These are phyloP conservation scores for Anthracocystis panici-leucophaei DNA, from an alignment of 1,284 basidiomycete genomes.

Conservation along the genomic window DNA sequence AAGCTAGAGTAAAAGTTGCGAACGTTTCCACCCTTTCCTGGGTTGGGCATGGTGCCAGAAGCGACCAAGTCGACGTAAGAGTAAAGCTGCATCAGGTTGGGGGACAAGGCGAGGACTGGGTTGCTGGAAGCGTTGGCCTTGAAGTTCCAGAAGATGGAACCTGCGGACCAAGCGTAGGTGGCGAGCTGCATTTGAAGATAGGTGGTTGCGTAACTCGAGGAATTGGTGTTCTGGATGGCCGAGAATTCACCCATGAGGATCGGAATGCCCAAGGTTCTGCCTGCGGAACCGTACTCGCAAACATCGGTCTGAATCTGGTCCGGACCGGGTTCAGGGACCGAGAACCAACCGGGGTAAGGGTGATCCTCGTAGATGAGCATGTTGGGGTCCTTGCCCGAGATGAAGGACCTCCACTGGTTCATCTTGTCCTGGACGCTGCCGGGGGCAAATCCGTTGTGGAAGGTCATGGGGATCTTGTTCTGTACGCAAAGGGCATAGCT, in stretches of 20 bases:
- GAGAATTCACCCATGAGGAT: slow-evolving; percentile 63
- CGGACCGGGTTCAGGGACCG: slow-evolving; percentile 30
- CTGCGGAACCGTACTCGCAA: slow-evolving; percentile 51
- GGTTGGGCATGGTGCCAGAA: slow-evolving; percentile 40
- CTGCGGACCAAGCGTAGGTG: slow-evolving; percentile 66
- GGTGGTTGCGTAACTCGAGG: slow-evolving; percentile 21
- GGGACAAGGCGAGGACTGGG: slow-evolving; percentile 32
- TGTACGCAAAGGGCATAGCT: slow-evolving; percentile 41
- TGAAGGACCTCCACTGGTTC: slow-evolving; percentile 55
- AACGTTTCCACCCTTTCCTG: slow-evolving; percentile 38
- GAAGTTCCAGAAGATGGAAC: slow-evolving; percentile 66
- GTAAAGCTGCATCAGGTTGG: slow-evolving; percentile 48
- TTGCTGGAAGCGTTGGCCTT: slow-evolving; percentile 48
- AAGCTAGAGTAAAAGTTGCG: slow-evolving; percentile 32
- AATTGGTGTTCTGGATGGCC: slow-evolving; percentile 46
- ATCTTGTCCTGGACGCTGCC: slow-evolving; percentile 35
- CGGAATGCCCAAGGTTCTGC: slow-evolving; percentile 46
- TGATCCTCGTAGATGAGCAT: slow-evolving; percentile 65
- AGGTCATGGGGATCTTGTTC: slow-evolving; percentile 56
- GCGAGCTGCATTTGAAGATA: slow-evolving; percentile 58
- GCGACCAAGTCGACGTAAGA: slow-evolving; percentile 49
- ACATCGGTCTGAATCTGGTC: slow-evolving; percentile 47
- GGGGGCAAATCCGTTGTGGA: slow-evolving; percentile 63
- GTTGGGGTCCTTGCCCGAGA: slow-evolving; percentile 58
- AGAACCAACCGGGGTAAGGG: slow-evolving; percentile 67